phyloP scores from a whole-genome alignment of 78 protist species.

The Planoprotostelium fungivorum region DNA sequence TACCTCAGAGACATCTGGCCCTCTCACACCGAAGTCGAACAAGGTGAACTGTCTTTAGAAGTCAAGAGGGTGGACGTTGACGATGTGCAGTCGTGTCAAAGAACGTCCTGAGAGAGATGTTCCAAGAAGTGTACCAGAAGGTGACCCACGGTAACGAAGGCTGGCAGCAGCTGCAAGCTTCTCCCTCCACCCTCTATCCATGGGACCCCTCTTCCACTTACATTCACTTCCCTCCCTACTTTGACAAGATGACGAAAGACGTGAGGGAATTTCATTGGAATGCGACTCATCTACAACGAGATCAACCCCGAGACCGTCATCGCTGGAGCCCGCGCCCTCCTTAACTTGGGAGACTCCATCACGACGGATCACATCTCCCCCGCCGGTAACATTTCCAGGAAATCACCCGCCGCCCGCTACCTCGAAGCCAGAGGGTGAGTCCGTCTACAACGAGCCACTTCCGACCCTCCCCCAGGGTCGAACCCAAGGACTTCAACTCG shows the following conservation, averaged over 20 bases:
- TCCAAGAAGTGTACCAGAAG: slow-evolving; percentile 50
- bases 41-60: neutral
- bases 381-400: slow-evolving; percentile 60
- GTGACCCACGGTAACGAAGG: slow-evolving; percentile 67
- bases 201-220: slow-evolving; percentile 84
- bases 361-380: slow-evolving; percentile 86
- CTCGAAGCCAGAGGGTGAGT: slow-evolving; percentile 22
- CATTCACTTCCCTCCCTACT: slow-evolving; percentile 84
- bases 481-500: slow-evolving; percentile 70
- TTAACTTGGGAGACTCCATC: slow-evolving; percentile 82
- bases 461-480: slow-evolving; percentile 24
- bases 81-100: slow-evolving; percentile 7
- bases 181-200: slow-evolving; percentile 57
- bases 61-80: neutral
- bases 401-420: slow-evolving; percentile 82
- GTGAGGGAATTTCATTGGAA: neutral
- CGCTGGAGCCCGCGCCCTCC: slow-evolving; percentile 59
- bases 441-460: too few relatives aligned
- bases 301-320: slow-evolving; percentile 20
- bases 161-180: slow-evolving; percentile 76
- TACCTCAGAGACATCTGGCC: slow-evolving; percentile 90
- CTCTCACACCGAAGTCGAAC: slow-evolving; percentile 57
- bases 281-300: neutral
- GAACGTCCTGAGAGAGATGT: slow-evolving; percentile 67
- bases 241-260: slow-evolving; percentile 52